Evolutionary conservation across 2,329 filamentous ascomycete species (phyloP).

Genomic region (Huntiella savannae): DNA sequence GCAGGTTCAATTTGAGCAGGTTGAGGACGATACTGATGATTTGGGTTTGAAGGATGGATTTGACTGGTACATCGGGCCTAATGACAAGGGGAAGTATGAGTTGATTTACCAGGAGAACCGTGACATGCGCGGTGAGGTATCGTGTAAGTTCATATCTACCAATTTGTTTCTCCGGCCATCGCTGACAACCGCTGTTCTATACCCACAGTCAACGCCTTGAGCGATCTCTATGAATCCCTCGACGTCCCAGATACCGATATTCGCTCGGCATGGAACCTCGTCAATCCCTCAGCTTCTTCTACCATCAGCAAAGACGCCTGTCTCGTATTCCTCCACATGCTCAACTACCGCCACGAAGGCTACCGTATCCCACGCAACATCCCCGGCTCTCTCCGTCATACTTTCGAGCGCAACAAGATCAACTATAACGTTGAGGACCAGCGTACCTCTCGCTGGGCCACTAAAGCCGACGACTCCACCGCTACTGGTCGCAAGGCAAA

Average conservation of each 20-base stretch:
- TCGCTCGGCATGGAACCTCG: slow-evolving; percentile 86
- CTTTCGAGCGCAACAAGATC: slow-evolving; percentile 90
- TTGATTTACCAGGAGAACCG: slow-evolving; percentile 90
- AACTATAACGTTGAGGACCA: slow-evolving; percentile 83
- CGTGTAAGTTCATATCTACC: slow-evolving; percentile 34
- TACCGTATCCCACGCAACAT: slow-evolving; percentile 84
- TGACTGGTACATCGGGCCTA: slow-evolving; percentile 97
- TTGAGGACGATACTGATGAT: slow-evolving; percentile 67
- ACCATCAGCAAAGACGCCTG: slow-evolving; percentile 88
- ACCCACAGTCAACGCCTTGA: slow-evolving; percentile 48
- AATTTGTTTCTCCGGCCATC: background rate
- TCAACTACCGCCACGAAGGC: slow-evolving; percentile 89
- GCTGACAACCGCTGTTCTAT: slow-evolving; percentile 8
- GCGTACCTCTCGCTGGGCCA: slow-evolving; percentile 57
- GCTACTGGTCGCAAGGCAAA: slow-evolving; percentile 81
- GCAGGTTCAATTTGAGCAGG: slow-evolving; percentile 65
- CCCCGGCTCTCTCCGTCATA: slow-evolving; percentile 73
- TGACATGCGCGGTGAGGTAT: slow-evolving; percentile 66
- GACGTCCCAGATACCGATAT: slow-evolving; percentile 62
- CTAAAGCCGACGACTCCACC: slow-evolving; percentile 60
- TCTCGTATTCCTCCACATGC: slow-evolving; percentile 87
- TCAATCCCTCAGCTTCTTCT: slow-evolving; percentile 70
- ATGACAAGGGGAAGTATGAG: slow-evolving; percentile 85
- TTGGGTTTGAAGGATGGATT: slow-evolving; percentile 86
- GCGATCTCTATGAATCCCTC: slow-evolving; percentile 68